A percentile compares a stretch with the other conserved stretches of the same genome.
These are phyloP conservation scores for Martensiomyces pterosporus DNA, from an alignment of 192 early-diverging fungal species.

Conservation along the genomic window DNA sequence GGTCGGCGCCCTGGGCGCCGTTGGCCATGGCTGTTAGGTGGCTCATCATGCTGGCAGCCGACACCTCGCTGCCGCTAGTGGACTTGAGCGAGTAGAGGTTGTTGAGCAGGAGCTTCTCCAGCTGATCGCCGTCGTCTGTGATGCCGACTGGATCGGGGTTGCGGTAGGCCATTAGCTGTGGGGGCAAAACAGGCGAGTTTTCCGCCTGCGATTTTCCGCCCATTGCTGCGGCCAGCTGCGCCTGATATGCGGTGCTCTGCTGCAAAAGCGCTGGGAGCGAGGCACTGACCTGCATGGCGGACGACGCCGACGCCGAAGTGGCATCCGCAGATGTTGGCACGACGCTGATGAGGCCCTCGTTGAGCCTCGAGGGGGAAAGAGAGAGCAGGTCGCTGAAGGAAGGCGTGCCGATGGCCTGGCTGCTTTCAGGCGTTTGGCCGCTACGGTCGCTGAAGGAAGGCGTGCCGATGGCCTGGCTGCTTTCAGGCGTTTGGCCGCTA, in stretches of 20 bases:
- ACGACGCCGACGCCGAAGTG: neutral
- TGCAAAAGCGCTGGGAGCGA: slow-evolving; percentile 3
- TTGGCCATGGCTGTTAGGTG: no score
- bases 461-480: slow-evolving; percentile 10
- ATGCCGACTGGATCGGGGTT: slow-evolving; percentile 31
- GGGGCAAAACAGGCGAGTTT: slow-evolving; percentile 15
- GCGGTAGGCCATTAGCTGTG: slow-evolving; percentile 48
- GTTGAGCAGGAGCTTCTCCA: slow-evolving; percentile 43
- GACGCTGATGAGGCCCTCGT: slow-evolving; percentile 27
- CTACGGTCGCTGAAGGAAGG: slow-evolving; percentile 34
- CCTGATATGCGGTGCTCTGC: slow-evolving; percentile 10
- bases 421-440: neutral
- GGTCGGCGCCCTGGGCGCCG: no score
- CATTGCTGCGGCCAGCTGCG: neutral
- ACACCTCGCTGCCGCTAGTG: no score
- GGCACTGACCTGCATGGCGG: neutral
- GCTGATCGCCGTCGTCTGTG: slow-evolving; percentile 40
- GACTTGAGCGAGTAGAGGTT: slow-evolving; percentile 29
- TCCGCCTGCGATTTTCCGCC: neutral
- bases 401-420: slow-evolving; percentile 17
- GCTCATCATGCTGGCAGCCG: neutral
- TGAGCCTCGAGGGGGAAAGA: slow-evolving; percentile 20
- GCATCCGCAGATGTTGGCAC: slow-evolving; percentile 4
- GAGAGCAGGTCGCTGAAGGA: slow-evolving; percentile 36
- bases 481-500: neutral